Percentiles rank a stretch among this genome's conserved stretches.
Conservation (phyloP, 148 eudicot genomes). For the Amaranthus palmeri region DNA sequence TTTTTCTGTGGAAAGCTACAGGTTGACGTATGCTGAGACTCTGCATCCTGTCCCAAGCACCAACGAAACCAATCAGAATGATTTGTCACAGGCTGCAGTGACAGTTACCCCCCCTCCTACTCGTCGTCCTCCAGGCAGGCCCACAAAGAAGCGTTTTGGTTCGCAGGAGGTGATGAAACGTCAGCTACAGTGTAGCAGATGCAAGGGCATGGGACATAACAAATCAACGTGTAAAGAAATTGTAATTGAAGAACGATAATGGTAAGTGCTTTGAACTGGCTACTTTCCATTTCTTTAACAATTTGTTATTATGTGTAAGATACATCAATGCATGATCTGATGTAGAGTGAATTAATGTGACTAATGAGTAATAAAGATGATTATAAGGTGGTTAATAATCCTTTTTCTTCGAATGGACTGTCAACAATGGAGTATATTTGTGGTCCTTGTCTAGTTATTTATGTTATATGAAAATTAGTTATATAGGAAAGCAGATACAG, state of each 20-base stretch:
- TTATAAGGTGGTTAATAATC: background rate
- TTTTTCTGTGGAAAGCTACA: conserved; percentile 55
- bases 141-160: conserved; percentile 55
- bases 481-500: background rate
- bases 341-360: background rate
- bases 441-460: background rate
- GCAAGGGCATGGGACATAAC: conserved; percentile 89
- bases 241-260: conserved; percentile 19
- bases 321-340: background rate
- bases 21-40: conserved; percentile 64
- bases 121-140: conserved; percentile 94
- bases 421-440: background rate
- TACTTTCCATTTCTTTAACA: background rate
- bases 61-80: conserved; percentile 40
- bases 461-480: background rate
- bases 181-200: conserved; percentile 79
- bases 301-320: background rate
- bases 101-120: conserved; percentile 88
- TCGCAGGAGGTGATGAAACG: conserved; percentile 61
- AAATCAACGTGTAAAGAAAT: conserved; percentile 81
- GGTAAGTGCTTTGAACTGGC: conserved; percentile 20
- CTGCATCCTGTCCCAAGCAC: conserved; percentile 54
- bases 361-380: background rate
- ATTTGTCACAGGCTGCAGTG: conserved; percentile 37
- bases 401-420: background rate